These are phyloP conservation scores for Yarrowia yakushimensis DNA, from an alignment of 805 yeast species.

Conservation along the genomic window DNA sequence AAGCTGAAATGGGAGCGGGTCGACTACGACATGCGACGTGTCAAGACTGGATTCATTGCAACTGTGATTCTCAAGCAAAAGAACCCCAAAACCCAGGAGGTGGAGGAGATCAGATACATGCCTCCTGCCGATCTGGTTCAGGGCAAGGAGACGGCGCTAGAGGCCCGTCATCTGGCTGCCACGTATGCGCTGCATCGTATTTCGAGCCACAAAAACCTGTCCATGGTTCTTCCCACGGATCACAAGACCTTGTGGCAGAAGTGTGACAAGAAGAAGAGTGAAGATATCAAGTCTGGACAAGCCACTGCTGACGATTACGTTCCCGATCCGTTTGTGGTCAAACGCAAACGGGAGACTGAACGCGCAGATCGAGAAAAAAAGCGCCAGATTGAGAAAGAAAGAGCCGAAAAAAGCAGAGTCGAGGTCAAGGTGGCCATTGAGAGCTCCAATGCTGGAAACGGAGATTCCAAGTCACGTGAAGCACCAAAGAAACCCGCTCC, in stretches of 20 bases:
- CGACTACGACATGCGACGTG: conserved; percentile 62
- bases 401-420: neutral
- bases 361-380: conserved; percentile 38
- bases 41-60: conserved; percentile 59
- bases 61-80: conserved; percentile 62
- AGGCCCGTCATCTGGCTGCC: conserved; percentile 87
- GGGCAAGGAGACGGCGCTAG: conserved; percentile 77
- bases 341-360: conserved; percentile 50
- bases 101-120: conserved; percentile 52
- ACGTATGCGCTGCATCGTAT: conserved; percentile 80
- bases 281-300: conserved; percentile 46
- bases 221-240: conserved; percentile 80
- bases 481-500: neutral
- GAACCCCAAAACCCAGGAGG: conserved; percentile 77
- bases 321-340: conserved; percentile 71
- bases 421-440: neutral
- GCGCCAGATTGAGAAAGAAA: conserved; percentile 9
- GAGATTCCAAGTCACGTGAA: neutral
- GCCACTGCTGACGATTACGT: conserved; percentile 53
- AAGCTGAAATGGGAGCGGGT: conserved; percentile 87
- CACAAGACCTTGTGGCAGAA: conserved; percentile 77
- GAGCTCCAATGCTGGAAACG: no score
- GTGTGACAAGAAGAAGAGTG: conserved; percentile 58
- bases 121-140: conserved; percentile 50
- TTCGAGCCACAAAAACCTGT: conserved; percentile 75